Evolutionary conservation across 495 filamentous ascomycete species (phyloP).

Genomic region (Podospora anserina): DNA sequence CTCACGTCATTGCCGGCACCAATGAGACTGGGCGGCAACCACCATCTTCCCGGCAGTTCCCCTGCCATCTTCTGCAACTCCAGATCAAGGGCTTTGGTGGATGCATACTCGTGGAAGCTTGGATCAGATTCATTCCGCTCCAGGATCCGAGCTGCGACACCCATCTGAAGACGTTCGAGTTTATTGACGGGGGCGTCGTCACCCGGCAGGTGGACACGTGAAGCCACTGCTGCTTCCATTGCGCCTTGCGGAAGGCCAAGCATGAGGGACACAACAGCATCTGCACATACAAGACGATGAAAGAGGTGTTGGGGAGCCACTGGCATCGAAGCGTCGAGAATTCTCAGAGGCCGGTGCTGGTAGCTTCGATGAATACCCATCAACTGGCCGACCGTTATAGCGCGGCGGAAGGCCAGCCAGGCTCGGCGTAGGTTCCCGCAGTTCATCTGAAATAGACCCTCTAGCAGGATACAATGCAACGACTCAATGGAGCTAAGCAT

Average conservation of each 20-base stretch:
- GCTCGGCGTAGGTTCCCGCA: constrained; percentile 46
- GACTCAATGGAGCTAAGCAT: constrained; percentile 46
- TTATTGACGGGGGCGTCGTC: constrained; percentile 27
- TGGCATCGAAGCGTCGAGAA: constrained; percentile 9
- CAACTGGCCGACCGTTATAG: constrained; percentile 43
- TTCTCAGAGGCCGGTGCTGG: constrained; percentile 8
- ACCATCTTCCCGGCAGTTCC: constrained; percentile 37
- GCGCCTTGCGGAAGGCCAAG: constrained; percentile 35
- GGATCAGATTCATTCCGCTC: constrained; percentile 27
- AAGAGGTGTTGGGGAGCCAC: constrained; percentile 30
- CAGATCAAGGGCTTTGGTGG: constrained; percentile 31
- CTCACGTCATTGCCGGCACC: constrained; percentile 10
- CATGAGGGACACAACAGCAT: constrained; percentile 36
- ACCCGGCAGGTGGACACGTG: constrained; percentile 15
- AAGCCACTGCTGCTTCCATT: constrained; percentile 19
- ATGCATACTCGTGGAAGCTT: constrained; percentile 7
- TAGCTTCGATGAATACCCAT: constrained; percentile 43
- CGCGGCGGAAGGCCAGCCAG: constrained; percentile 44
- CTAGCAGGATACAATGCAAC: constrained; percentile 52
- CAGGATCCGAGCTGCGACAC: constrained; percentile 27
- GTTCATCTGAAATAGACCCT: constrained; percentile 47
- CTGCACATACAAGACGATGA: constrained; percentile 34
- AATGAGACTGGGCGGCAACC: constrained; percentile 24
- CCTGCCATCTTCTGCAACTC: constrained; percentile 32
- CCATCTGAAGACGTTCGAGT: constrained; percentile 32